These are phyloP conservation scores for Trametes coccinea DNA, from an alignment of 768 basidiomycete genomes.

Conservation along the genomic window DNA sequence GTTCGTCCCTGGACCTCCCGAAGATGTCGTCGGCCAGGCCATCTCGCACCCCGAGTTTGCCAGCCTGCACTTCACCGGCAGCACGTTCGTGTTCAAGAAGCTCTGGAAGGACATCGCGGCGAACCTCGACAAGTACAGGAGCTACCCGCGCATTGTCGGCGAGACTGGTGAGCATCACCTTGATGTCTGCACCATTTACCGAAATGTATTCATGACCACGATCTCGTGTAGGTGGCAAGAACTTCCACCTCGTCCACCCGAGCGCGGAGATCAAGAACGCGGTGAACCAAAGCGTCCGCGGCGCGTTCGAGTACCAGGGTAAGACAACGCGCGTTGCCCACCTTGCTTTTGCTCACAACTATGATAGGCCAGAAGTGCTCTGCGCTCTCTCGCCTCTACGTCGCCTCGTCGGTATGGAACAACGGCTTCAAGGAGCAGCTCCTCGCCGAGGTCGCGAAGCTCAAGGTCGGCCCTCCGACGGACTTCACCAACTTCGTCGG, in stretches of 20 bases:
- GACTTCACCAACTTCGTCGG: slow-evolving; percentile 91
- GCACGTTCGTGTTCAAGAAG: slow-evolving; percentile 90
- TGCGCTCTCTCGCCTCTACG: slow-evolving; percentile 88
- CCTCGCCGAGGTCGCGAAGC: slow-evolving; percentile 73
- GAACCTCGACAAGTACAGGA: slow-evolving; percentile 84
- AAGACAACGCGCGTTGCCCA: slow-evolving; percentile 10
- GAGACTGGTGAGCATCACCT: slow-evolving; percentile 63
- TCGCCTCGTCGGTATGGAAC: slow-evolving; percentile 84
- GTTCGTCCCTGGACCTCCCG: slow-evolving; percentile 89
- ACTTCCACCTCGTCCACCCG: slow-evolving; percentile 92
- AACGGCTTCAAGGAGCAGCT: slow-evolving; percentile 83
- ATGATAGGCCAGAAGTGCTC: slow-evolving; percentile 90
- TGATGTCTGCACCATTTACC: background rate
- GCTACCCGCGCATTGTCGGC: slow-evolving; percentile 94
- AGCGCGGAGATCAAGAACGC: slow-evolving; percentile 88
- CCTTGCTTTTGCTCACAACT: background rate
- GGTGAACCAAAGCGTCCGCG: slow-evolving; percentile 85
- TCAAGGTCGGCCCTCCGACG: slow-evolving; percentile 76
- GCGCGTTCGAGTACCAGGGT: slow-evolving; percentile 96
- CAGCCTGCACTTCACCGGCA: slow-evolving; percentile 94
- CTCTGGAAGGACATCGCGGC: slow-evolving; percentile 94
- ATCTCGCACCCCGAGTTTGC: slow-evolving; percentile 81
- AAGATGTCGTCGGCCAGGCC: slow-evolving; percentile 82
- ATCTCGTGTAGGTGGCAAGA: slow-evolving; percentile 70
- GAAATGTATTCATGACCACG: background rate